Evolutionary conservation across 129 eudicot genomes (phyloP), one percentile per base, ranked within the genome.

Genomic region (Flaveria robusta): DNA sequence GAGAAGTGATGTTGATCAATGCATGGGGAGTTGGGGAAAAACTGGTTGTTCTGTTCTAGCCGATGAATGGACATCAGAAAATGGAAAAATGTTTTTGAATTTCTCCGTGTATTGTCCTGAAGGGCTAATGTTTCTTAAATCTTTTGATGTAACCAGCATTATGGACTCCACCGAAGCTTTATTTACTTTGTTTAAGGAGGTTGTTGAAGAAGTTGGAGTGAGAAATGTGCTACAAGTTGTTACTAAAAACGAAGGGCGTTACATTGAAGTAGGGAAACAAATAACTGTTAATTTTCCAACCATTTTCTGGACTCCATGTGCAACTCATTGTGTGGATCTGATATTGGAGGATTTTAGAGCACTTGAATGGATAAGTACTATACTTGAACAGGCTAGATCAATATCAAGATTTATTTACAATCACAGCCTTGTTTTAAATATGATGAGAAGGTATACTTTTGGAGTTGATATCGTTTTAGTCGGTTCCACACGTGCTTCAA

Each of bases 251-350:
- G 89, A 89, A 34, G 88, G 84, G 22, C 86, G 79, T 51, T 94
- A 94, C 79, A 80, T 84, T 37, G 77, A 79, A 75, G 88, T 84
- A 42, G 97, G 97, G 55, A 91, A 84, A 83, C 82, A 71, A 76
- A 77, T 94, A 6, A 55, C 77, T 3, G 94, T 91, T n/a, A 63
- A 69, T 59, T 87, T 84, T 62, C 96, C 97, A 23, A 76, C 91
- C 67, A 45, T 94, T 15, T 91, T 85, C 29, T 94, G 96, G 97
- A 87, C 97, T 45, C 97, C 99, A 16, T 94, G 99, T 81, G 97
- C 99, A 31, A 85, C 87, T 66, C 83, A 77, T 18, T 87, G 96
- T 82, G 81, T 94, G 7, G 87, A 86, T 81, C 80, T 83, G 75
- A 87, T 93, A 82, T 88, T 93, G n/a, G 84, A 87, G 49, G 98